A percentile compares a stretch with the other conserved stretches of the same genome.
phyloP scores from a whole-genome alignment of 768 basidiomycete genomes.

The Hericium rajendrae region DNA sequence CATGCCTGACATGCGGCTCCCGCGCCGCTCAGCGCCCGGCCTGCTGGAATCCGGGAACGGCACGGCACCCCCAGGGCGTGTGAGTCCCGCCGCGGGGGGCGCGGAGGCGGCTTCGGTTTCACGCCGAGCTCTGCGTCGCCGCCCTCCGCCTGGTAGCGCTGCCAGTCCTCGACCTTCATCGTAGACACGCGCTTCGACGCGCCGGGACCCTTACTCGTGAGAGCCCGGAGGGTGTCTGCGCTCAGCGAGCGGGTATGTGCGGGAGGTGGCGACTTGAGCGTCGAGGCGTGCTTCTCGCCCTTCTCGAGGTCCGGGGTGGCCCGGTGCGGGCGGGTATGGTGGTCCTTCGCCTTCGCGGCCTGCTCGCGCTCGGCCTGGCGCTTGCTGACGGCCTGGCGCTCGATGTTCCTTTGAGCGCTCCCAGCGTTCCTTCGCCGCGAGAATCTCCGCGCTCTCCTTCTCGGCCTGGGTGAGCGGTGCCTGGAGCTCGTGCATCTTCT shows the following conservation, averaged over 20 bases:
- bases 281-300: too few species aligned
- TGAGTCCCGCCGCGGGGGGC: constrained; percentile 27
- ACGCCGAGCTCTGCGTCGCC: constrained; percentile 4
- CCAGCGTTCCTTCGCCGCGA: constrained; percentile 74
- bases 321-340: constrained; percentile 31
- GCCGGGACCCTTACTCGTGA: constrained; percentile 14
- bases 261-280: not conserved
- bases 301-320: constrained; percentile 30
- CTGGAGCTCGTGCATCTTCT: constrained; percentile 77
- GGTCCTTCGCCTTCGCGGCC: constrained; percentile 36
- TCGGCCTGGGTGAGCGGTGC: constrained; percentile 74
- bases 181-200: constrained; percentile 59
- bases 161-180: constrained; percentile 83
- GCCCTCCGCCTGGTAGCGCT: constrained; percentile 53
- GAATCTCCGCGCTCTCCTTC: constrained; percentile 66
- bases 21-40: constrained; percentile 18
- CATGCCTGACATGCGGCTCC: constrained; percentile 22
- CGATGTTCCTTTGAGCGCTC: constrained; percentile 62
- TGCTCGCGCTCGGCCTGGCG: constrained; percentile 64
- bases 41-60: constrained; percentile 45
- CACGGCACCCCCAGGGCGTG: constrained; percentile 26
- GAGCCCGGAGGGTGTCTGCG: constrained; percentile 46
- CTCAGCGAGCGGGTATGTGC: constrained; percentile 47
- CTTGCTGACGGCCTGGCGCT: constrained; percentile 64
- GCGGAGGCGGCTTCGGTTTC: constrained; percentile 5